phyloP scores from a whole-genome alignment of 2,329 filamentous ascomycete genomes.

The Mycocentrospora acerina region DNA sequence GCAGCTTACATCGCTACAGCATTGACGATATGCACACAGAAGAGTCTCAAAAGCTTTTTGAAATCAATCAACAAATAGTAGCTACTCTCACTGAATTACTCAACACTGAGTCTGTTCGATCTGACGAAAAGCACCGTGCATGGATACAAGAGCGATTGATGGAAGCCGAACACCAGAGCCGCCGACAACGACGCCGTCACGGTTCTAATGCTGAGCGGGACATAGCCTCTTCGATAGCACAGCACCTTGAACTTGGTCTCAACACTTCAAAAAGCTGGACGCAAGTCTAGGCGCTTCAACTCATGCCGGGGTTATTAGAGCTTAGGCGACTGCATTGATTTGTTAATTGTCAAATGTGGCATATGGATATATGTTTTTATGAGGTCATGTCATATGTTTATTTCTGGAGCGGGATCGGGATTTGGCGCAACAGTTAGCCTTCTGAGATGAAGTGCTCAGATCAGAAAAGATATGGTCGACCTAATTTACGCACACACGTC shows the following conservation, averaged over 20 bases:
- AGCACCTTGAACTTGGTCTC: slow-evolving; percentile 34
- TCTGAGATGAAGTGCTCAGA: slow-evolving; percentile 37
- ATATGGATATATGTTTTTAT: background rate
- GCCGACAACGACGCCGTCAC: slow-evolving; percentile 43
- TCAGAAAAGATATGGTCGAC: slow-evolving; percentile 27
- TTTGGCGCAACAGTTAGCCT: slow-evolving; percentile 17
- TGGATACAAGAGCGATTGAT: slow-evolving; percentile 57
- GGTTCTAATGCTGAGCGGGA: slow-evolving; percentile 39
- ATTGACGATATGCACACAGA: slow-evolving; percentile 37
- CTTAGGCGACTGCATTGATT: too few species aligned
- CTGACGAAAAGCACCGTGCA: slow-evolving; percentile 47
- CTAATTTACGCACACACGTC: too few species aligned
- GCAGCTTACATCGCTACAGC: slow-evolving; percentile 18
- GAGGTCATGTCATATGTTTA: slow-evolving; percentile 4
- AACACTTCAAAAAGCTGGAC: slow-evolving; percentile 32
- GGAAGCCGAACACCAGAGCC: slow-evolving; percentile 55
- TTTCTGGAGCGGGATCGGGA: slow-evolving; percentile 4
- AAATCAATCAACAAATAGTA: slow-evolving; percentile 57
- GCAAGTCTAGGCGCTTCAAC: slow-evolving; percentile 6
- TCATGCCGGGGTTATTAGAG: too few species aligned
- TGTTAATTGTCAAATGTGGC: background rate
- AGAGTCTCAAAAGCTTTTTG: slow-evolving; percentile 50
- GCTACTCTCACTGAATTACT: slow-evolving; percentile 56
- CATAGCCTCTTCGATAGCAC: slow-evolving; percentile 39
- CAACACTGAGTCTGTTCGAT: slow-evolving; percentile 53